Base-by-base conservation (phyloP, 176 grass and related monocot genomes). In the Oryza punctata region DNA sequence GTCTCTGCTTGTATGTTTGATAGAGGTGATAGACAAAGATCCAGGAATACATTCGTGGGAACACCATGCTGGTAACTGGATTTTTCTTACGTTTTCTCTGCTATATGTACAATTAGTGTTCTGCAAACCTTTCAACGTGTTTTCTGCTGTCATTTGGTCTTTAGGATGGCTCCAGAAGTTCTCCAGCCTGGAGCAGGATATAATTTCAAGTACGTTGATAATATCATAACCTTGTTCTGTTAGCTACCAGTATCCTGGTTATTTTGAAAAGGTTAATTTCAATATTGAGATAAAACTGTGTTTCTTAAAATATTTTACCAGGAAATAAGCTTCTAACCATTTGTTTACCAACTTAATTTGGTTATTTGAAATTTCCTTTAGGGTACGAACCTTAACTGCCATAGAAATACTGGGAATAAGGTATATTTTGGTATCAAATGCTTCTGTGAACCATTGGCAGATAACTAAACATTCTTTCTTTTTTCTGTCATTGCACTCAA, bases 1-100 rank as follows among this genome's bases (percentile, higher is more conserved):
- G 95, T 97, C 70, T 92, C 95, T 18, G 95, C 95, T 49, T 97
- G 95, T 71, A 86, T 94, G 92, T 97, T 97, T 89, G 95, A 97
- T 67, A 92, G 81, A 85, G 92, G 95, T 70, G 95, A 97, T 57
- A 97, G 95, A 72, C 95, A 97, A 84, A 90, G 95, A 47, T 89
- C 90, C 26, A 97, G 95, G 84, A 97, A 94, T 80, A 97, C 95
- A 38, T 97, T 97, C 69, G 95, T 97, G 15, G 92, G 95, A 89
- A 97, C 95, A 72, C 95, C 95, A 14, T 97, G 95, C 88, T 97
- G 95, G 94, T 97, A 85, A 65, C 43, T 60, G 29, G 37, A 15
- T 37, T 67, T 78, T 77, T 80, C 47, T 27, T 49, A 24, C 75
- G 40, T 70, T 30, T 70, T 30, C 75, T 27, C 13, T 65, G 12